Conservation (phyloP, 768 basidiomycete species). For the Kwoniella mangroviensis region DNA sequence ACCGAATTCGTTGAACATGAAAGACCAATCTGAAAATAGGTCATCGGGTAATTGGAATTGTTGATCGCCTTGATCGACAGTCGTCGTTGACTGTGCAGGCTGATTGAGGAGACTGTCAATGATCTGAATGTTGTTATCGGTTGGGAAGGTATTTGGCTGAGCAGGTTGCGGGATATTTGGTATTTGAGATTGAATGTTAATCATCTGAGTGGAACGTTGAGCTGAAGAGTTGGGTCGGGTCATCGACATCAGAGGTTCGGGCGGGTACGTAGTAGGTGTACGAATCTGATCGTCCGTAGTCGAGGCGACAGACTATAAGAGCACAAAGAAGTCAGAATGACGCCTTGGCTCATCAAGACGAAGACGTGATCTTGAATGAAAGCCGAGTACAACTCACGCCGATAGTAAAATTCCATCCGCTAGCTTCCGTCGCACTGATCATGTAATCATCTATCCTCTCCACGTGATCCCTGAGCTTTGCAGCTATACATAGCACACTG, state of each 20-base stretch:
- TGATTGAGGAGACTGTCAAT: slow-evolving; percentile 1
- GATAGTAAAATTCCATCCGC: slow-evolving; percentile 6
- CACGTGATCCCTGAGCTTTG: slow-evolving; percentile 23
- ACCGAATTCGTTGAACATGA: slow-evolving; percentile 27
- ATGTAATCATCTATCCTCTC: slow-evolving; percentile 30
- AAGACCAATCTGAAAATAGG: slow-evolving; percentile 46
- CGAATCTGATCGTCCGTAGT: not conserved
- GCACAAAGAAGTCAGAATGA: not conserved
- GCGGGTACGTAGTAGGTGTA: not conserved
- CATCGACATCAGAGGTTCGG: not conserved
- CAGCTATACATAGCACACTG: slow-evolving; percentile 12
- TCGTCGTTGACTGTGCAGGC: not conserved
- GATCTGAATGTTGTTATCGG: not conserved
- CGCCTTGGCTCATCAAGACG: not conserved
- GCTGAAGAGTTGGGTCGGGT: slow-evolving; percentile 7
- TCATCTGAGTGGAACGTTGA: not conserved
- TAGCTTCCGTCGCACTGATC: slow-evolving; percentile 21
- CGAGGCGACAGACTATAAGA: not conserved
- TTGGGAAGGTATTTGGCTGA: not conserved
- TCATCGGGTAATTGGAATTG: slow-evolving; percentile 35
- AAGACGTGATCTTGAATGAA: not conserved
- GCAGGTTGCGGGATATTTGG: not conserved
- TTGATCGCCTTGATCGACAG: slow-evolving; percentile 3
- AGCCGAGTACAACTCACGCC: not conserved
- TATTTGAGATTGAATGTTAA: not conserved